These are phyloP conservation scores for Teratosphaeria epicoccoides DNA, from an alignment of 2,329 filamentous ascomycete species.

Conservation along the genomic window DNA sequence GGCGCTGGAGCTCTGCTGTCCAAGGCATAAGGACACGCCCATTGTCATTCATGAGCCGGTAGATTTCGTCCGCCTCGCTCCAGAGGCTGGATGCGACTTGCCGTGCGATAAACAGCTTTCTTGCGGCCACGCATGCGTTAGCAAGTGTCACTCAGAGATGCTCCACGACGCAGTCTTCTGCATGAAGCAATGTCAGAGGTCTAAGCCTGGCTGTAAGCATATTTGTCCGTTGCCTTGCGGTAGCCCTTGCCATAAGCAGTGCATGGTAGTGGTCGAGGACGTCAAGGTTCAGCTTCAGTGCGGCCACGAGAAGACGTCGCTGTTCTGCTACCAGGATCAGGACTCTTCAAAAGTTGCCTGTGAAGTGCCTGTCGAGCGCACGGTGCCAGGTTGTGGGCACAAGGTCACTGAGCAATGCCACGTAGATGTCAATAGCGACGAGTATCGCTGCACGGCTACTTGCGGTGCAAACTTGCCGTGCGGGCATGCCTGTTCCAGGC, in stretches of 20 bases:
- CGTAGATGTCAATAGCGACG: slow-evolving; percentile 30
- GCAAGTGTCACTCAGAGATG: slow-evolving; percentile 35
- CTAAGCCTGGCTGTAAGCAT: slow-evolving; percentile 31
- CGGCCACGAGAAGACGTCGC: slow-evolving; percentile 14
- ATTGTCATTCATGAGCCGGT: slow-evolving; percentile 45
- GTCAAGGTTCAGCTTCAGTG: slow-evolving; percentile 22
- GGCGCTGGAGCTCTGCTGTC: slow-evolving; percentile 46
- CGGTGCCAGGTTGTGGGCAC: slow-evolving; percentile 48
- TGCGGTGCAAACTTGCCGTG: slow-evolving; percentile 44
- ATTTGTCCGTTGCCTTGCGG: slow-evolving; percentile 33
- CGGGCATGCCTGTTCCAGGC: slow-evolving; percentile 51
- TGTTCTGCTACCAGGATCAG: slow-evolving; percentile 29
- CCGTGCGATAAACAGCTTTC: slow-evolving; percentile 36
- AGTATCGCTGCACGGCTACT: slow-evolving; percentile 38
- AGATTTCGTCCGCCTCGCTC: slow-evolving; percentile 45
- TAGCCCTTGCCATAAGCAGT: slow-evolving; percentile 29
- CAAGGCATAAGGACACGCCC: slow-evolving; percentile 45
- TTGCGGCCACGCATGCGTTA: slow-evolving; percentile 37
- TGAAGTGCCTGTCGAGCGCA: slow-evolving; percentile 33
- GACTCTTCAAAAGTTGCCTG: slow-evolving; percentile 41
- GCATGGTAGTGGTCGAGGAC: slow-evolving; percentile 19
- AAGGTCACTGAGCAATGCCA: slow-evolving; percentile 40
- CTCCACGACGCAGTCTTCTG: slow-evolving; percentile 35
- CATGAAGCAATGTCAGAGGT: slow-evolving; percentile 30
- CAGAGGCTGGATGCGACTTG: slow-evolving; percentile 52